Evolutionary conservation across 1,139 yeast genomes (phyloP), one percentile per base, ranked within the genome.

Genomic region (Saccharomyces hybrid): DNA sequence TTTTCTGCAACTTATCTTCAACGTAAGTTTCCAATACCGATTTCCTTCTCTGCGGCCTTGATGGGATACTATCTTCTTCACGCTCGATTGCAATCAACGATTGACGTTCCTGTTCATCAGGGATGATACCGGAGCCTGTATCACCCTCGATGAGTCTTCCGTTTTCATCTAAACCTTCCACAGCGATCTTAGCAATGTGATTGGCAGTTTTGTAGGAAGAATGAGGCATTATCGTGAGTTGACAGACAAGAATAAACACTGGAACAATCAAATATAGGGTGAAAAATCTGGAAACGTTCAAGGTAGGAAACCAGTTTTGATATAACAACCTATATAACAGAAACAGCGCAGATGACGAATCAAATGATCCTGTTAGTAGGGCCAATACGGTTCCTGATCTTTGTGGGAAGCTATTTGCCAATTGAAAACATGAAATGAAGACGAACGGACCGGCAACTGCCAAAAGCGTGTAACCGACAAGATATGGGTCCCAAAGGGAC

Each of bases 371-470:
- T 1, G 93, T 84, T 53, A 88, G 72, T 16, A 84, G 66, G 0
- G 95, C 93, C 61, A 88, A 70, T 49, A 86, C 76, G 52, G 84
- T 74, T 2, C 95, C 95, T 4, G 90, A 83, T 63, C 78, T 78
- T 53, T 77, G 76, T 3, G 95, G 95, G 72, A 86, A 84, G 16
- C 85, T 75, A 64, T 84, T 85, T 4, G 93, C 84, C 63, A 86
- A 73, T 63, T 87, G 95, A 76, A 87, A 84, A 52, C 87, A 79
- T n/a, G 91, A 82, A 55, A 88, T 85, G 65, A 84, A 86, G 20
- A 85, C 86, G 69, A 87, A 87, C 6, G 96, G 95, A 1, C 95
- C 95, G 4, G 93, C 91, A 52, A 84, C 70, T 0, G 95, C 93
- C 47, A 88, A 70, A n/a, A 81, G 65, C 1, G 82, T 73, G 66